Percentiles rank a stretch among this genome's conserved stretches.
Conservation (phyloP, 306 rosid genomes). For the Styphnolobium japonicum region DNA sequence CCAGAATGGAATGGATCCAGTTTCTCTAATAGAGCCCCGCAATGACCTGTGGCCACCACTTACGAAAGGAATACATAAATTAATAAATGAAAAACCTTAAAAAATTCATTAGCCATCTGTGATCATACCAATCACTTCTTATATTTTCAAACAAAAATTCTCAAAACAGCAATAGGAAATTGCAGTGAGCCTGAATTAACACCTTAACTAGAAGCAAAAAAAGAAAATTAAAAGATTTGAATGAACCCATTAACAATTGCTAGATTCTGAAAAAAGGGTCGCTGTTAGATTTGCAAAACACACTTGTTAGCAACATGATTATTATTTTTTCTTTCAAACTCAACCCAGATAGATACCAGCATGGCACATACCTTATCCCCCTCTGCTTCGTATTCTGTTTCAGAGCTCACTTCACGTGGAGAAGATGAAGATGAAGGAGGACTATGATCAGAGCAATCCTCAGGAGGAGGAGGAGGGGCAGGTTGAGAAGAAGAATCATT, state of each 20-base stretch:
- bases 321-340: neutral
- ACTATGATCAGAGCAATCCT: slow-evolving; percentile 2
- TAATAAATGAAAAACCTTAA: neutral
- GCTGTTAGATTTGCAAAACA: neutral
- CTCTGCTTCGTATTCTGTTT: slow-evolving; percentile 13
- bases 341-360: neutral
- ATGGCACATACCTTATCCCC: slow-evolving; percentile 47
- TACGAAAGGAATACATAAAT: neutral
- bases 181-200: neutral
- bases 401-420: slow-evolving; percentile 12
- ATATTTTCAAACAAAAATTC: neutral
- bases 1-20: slow-evolving; percentile 20
- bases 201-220: neutral
- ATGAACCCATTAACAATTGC: slow-evolving; percentile 6
- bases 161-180: neutral
- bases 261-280: slow-evolving; percentile 8
- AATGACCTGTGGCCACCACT: slow-evolving; percentile 13
- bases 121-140: neutral
- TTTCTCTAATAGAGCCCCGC: slow-evolving; percentile 1
- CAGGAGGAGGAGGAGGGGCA: slow-evolving; percentile 20
- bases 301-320: neutral
- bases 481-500: slow-evolving; percentile 11
- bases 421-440: slow-evolving; percentile 20
- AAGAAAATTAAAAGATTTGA: neutral
- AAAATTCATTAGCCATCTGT: neutral